A percentile compares a stretch with the other conserved stretches of the same genome.
These are phyloP conservation scores for Cercospora zeae-maydis DNA, from an alignment of 2,329 filamentous ascomycete genomes.

Conservation along the genomic window DNA sequence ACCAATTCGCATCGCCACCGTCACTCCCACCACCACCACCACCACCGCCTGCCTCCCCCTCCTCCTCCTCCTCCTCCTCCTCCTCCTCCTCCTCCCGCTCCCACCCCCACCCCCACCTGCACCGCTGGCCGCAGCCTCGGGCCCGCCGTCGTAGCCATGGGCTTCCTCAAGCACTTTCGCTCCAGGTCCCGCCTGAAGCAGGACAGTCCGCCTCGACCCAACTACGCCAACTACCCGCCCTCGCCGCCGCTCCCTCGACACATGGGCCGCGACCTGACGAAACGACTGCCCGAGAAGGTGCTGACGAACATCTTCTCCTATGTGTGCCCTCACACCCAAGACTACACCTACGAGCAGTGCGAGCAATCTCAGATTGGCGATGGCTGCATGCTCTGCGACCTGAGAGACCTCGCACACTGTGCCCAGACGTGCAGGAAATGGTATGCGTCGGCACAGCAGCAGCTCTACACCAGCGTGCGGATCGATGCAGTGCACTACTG, in stretches of 20 bases:
- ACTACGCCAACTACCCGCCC: conserved; percentile 20
- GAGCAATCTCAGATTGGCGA: conserved; percentile 75
- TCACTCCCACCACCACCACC: background rate
- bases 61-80: background rate
- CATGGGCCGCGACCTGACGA: conserved; percentile 40
- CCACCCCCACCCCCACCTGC: background rate
- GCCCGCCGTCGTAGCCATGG: conserved; percentile 37
- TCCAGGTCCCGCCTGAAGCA: conserved; percentile 43
- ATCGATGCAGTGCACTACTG: conserved; percentile 96
- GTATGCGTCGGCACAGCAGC: conserved; percentile 55
- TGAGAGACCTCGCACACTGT: conserved; percentile 81
- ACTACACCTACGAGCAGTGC: conserved; percentile 75
- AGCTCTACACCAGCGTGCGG: conserved; percentile 77
- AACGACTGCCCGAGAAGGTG: conserved; percentile 61
- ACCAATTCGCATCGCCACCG: background rate
- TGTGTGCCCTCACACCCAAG: conserved; percentile 77
- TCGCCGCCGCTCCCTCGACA: conserved; percentile 14
- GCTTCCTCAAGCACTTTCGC: conserved; percentile 50
- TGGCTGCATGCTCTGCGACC: conserved; percentile 89
- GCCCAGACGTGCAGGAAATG: conserved; percentile 70
- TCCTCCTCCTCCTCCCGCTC: conserved; percentile 1
- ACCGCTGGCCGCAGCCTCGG: background rate
- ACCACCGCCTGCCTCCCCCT: background rate
- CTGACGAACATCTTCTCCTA: conserved; percentile 73
- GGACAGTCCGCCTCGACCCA: conserved; percentile 32